Percentiles rank a stretch among this genome's conserved stretches.
Conservation (phyloP, 1,284 basidiomycete genomes). For the Vanrija sp. region DNA sequence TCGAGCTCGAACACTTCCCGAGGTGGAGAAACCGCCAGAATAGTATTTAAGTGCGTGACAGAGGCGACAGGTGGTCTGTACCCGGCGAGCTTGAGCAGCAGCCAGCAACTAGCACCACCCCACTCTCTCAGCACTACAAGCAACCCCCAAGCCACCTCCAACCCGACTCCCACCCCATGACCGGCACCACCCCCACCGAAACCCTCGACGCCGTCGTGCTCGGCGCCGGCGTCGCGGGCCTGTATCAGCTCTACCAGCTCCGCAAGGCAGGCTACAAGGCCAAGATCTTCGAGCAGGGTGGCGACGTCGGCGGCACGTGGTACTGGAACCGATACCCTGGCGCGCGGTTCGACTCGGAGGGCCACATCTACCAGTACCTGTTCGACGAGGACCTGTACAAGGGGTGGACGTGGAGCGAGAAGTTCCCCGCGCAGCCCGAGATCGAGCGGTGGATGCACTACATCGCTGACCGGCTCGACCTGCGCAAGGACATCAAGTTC, state of each 20-base stretch:
- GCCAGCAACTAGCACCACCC: no score
- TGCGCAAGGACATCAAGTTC: constrained; percentile 15
- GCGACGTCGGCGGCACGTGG: constrained; percentile 15
- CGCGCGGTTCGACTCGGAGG: constrained; percentile 12
- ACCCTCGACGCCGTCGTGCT: constrained; percentile 12
- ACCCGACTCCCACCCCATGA: neutral
- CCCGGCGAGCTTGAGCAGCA: no score
- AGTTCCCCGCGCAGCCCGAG: constrained; percentile 17
- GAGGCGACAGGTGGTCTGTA: no score
- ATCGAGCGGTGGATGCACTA: constrained; percentile 14
- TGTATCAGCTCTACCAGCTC: constrained; percentile 16
- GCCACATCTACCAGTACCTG: constrained; percentile 5
- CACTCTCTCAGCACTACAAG: no score
- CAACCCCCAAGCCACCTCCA: no score
- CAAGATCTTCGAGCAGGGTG: constrained; percentile 4
- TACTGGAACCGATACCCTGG: constrained; percentile 19
- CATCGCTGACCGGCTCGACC: constrained; percentile 9
- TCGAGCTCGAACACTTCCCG: no score
- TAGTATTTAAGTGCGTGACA: no score
- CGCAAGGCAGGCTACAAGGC: constrained; percentile 9
- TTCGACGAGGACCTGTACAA: constrained; percentile 14
- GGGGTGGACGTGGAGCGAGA: constrained; percentile 16
- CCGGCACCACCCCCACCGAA: neutral
- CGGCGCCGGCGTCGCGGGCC: constrained; percentile 15
- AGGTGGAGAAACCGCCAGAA: no score